Percentiles rank a stretch among this genome's conserved stretches.
phyloP scores from a whole-genome alignment of 1,139 yeast species.

The Saccharomyces pastorianus region DNA sequence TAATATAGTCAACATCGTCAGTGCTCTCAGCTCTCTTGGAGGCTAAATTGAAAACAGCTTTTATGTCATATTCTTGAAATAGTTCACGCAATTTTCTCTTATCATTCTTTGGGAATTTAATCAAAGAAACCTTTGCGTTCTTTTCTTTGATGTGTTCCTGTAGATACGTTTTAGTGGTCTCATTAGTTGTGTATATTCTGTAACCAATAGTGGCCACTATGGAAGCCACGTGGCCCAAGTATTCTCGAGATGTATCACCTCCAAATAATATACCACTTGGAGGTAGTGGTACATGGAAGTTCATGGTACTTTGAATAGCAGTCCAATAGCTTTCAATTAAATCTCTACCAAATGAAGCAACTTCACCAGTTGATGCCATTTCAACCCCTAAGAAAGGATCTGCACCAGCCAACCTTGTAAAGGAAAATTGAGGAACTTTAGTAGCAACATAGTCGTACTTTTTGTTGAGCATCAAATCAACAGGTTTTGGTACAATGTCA shows the following conservation, averaged over 20 bases:
- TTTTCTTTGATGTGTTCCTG: constrained; percentile 36
- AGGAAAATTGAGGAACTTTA: constrained; percentile 95
- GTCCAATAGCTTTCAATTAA: constrained; percentile 94
- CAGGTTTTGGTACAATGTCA: constrained; percentile 43
- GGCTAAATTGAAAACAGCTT: constrained; percentile 88
- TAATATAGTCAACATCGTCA: constrained; percentile 83
- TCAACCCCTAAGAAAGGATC: constrained; percentile 98
- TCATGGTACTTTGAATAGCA: constrained; percentile 92
- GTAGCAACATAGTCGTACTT: constrained; percentile 74
- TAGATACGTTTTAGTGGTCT: constrained; percentile 63
- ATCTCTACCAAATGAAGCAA: constrained; percentile 89
- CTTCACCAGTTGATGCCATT: constrained; percentile 98
- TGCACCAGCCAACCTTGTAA: constrained; percentile 96
- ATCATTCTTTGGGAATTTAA: constrained; percentile 87
- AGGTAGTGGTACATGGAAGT: constrained; percentile 86
- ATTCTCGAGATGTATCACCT: constrained; percentile 72
- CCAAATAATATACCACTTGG: constrained; percentile 87
- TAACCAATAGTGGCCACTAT: constrained; percentile 57
- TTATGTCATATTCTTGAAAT: constrained; percentile 75
- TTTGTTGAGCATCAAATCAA: constrained; percentile 53
- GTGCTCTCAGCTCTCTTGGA: constrained; percentile 77
- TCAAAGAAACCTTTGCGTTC: constrained; percentile 43
- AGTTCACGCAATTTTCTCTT: constrained; percentile 89
- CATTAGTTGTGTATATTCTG: constrained; percentile 71
- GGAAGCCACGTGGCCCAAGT: constrained; percentile 65